These are phyloP conservation scores for Umbellularia californica DNA, from an alignment of 164 flowering plant genomes.

Conservation along the genomic window DNA sequence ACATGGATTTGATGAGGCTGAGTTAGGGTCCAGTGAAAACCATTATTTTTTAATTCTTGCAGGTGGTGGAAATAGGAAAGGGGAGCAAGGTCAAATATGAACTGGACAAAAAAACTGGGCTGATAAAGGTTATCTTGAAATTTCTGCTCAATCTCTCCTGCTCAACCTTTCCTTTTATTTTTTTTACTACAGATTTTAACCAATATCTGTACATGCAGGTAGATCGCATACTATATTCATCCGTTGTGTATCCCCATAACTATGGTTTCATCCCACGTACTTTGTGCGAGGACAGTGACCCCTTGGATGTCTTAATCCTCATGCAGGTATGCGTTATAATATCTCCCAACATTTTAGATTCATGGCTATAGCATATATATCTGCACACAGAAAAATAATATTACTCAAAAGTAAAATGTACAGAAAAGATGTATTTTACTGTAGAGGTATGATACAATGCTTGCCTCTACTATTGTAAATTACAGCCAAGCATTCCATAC, in stretches of 20 bases:
- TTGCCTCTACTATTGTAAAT: no score
- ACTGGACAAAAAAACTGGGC: conserved; percentile 22
- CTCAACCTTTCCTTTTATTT: background rate
- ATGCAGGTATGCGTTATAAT: conserved; percentile 62
- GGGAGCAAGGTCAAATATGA: conserved; percentile 28
- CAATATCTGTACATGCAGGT: conserved; percentile 43
- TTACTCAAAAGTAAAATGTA: no score
- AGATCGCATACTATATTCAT: conserved; percentile 83
- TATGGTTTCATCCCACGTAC: conserved; percentile 94
- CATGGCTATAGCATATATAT: no score
- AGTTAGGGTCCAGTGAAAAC: background rate
- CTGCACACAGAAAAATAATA: no score
- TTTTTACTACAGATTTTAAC: background rate
- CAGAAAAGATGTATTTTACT: no score
- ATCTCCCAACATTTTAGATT: background rate
- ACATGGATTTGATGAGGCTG: background rate
- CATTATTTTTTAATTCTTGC: background rate
- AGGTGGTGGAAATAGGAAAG: conserved; percentile 24
- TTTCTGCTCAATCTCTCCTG: background rate
- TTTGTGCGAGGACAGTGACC: conserved; percentile 87
- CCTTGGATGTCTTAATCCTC: conserved; percentile 76
- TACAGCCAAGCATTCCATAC: no score
- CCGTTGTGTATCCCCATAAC: conserved; percentile 94
- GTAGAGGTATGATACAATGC: no score
- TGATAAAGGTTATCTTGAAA: conserved; percentile 16